These are phyloP conservation scores for Penicillium riverlandense DNA, from an alignment of 495 filamentous ascomycete genomes.

Conservation along the genomic window DNA sequence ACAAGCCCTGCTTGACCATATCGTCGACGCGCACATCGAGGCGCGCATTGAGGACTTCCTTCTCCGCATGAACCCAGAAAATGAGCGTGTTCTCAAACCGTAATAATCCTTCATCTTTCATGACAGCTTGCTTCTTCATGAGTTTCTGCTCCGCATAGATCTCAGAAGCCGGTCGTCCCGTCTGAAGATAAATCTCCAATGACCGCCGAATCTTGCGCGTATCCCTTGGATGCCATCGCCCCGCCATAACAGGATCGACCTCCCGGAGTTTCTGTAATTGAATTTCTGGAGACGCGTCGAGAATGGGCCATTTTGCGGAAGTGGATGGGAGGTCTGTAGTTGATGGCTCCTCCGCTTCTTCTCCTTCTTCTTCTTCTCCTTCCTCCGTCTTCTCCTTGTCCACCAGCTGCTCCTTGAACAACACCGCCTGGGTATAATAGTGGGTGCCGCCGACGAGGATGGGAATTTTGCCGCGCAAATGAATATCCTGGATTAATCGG, in stretches of 20 bases:
- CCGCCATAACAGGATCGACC: constrained; percentile 86
- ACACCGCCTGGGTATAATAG: constrained; percentile 83
- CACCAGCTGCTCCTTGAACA: constrained; percentile 65
- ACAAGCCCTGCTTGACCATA: constrained; percentile 73
- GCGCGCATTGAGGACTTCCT: constrained; percentile 55
- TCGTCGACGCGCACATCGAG: constrained; percentile 70
- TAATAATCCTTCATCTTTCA: constrained; percentile 22
- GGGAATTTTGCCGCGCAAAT: constrained; percentile 66
- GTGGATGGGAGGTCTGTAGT: constrained; percentile 13
- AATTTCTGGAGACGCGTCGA: constrained; percentile 58
- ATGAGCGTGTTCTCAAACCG: constrained; percentile 55
- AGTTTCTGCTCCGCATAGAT: constrained; percentile 70
- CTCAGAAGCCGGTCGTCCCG: constrained; percentile 74
- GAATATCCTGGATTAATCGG: constrained; percentile 68
- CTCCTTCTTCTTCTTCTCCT: constrained; percentile 14
- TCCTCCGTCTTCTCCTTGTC: constrained; percentile 11
- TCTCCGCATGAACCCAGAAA: constrained; percentile 80
- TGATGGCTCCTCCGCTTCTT: constrained; percentile 8
- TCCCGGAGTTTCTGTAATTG: constrained; percentile 64
- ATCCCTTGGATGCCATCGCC: constrained; percentile 91
- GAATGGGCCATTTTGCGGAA: constrained; percentile 55
- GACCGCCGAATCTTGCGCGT: constrained; percentile 82
- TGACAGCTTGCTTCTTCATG: constrained; percentile 18
- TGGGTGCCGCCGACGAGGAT: constrained; percentile 92
- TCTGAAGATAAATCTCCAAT: constrained; percentile 79